phyloP scores from a whole-genome alignment of 192 early-diverging fungal genomes.

The Dissophora ornata region DNA sequence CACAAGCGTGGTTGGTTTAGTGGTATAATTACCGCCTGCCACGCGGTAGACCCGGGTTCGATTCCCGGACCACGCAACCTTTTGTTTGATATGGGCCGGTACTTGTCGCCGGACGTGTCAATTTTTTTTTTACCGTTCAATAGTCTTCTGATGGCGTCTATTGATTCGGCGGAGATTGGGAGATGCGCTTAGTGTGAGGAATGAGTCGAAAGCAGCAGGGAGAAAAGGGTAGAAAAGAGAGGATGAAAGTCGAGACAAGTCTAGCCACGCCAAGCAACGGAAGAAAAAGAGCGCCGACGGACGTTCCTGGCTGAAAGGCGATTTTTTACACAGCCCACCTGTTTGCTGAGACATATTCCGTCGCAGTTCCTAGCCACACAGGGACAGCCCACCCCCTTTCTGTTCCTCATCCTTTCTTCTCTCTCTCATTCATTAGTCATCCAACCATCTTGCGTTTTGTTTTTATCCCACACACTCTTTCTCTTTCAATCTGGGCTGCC shows the following conservation, averaged over 20 bases:
- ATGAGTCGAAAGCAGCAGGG: background rate
- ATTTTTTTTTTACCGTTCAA: no score
- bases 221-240: background rate
- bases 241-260: no score
- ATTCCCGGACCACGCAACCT: constrained; percentile 68
- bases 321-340: background rate
- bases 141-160: no score
- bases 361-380: no score
- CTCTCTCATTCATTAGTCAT: background rate
- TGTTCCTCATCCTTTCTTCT: background rate
- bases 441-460: background rate
- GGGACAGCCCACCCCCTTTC: background rate
- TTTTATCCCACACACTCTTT: background rate
- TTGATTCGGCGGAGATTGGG: no score
- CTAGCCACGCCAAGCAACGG: no score
- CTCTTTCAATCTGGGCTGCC: background rate
- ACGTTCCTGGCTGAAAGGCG: no score
- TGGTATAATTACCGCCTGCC: constrained; percentile 79
- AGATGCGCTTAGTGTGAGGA: no score
- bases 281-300: no score
- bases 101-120: no score
- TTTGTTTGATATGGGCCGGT: no score
- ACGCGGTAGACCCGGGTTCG: constrained; percentile 82
- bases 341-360: no score
- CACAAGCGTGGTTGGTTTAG: constrained; percentile 71